Percentiles rank a stretch among this genome's conserved stretches.
phyloP scores from a whole-genome alignment of 495 filamentous ascomycete genomes.

The Delitschia confertaspora region DNA sequence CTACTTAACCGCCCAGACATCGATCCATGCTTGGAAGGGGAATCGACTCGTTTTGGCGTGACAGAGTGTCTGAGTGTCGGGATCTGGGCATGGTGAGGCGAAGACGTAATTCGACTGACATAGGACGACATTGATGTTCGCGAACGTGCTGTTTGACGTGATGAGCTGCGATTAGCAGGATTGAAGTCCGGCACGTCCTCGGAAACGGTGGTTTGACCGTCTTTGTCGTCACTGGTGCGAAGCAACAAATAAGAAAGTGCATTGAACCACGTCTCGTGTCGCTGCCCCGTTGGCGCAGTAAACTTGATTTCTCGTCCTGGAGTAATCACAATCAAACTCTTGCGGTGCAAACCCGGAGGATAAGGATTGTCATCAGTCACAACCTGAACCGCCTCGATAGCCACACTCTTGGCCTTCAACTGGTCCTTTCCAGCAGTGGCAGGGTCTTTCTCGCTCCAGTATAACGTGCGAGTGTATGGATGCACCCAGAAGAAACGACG shows the following conservation, averaged over 20 bases:
- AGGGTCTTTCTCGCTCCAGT: conserved; percentile 93
- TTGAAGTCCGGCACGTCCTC: conserved; percentile 91
- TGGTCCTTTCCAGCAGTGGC: conserved; percentile 65
- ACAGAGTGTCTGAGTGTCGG: conserved; percentile 9
- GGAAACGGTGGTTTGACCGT: conserved; percentile 50
- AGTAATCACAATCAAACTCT: conserved; percentile 83
- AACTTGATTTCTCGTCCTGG: conserved; percentile 83
- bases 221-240: conserved; percentile 55
- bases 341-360: conserved; percentile 87
- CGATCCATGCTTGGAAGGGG: conserved; percentile 15
- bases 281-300: conserved; percentile 83
- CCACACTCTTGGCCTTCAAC: conserved; percentile 85
- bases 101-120: conserved; percentile 56
- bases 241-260: conserved; percentile 87
- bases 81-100: conserved; percentile 43
- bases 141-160: conserved; percentile 47
- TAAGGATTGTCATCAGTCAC: conserved; percentile 94
- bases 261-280: conserved; percentile 98
- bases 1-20: conserved; percentile 32
- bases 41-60: conserved; percentile 2
- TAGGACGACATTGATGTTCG: conserved; percentile 73
- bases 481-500: conserved; percentile 98
- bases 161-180: conserved; percentile 50
- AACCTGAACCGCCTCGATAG: conserved; percentile 85
- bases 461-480: conserved; percentile 90